Evolutionary conservation across 78 protist species (phyloP).

Genomic region (Dictyostelium capitatum): DNA sequence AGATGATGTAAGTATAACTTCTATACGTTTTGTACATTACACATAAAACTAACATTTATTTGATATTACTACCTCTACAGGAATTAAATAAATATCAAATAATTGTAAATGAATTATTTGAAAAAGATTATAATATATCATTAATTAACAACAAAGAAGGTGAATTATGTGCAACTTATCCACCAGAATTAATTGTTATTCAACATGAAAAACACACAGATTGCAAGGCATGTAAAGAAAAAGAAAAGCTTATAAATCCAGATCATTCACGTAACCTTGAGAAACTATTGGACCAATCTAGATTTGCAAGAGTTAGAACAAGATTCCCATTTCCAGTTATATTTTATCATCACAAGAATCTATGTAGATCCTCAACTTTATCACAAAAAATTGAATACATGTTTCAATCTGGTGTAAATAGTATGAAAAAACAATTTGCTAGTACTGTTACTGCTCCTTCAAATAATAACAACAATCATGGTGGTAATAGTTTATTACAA

Average conservation of each 20-base stretch:
- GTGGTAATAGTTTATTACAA: not conserved
- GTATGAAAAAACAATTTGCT: constrained; percentile 62
- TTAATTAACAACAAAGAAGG: constrained; percentile 67
- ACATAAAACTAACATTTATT: too few relatives aligned
- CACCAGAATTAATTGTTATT: constrained; percentile 67
- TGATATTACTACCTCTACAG: not conserved
- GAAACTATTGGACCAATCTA: constrained; percentile 44
- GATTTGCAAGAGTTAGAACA: constrained; percentile 74
- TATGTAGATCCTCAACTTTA: constrained; percentile 76
- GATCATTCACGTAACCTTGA: constrained; percentile 26
- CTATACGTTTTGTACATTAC: not conserved
- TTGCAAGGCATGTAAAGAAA: constrained; percentile 27
- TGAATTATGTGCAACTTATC: constrained; percentile 76
- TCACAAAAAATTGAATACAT: constrained; percentile 75
- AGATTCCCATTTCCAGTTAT: constrained; percentile 78
- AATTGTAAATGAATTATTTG: constrained; percentile 41
- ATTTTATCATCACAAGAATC: constrained; percentile 60
- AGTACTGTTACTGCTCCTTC: not conserved
- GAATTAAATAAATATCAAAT: constrained; percentile 60
- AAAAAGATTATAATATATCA: constrained; percentile 45
- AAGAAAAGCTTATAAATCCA: not conserved
- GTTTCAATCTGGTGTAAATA: constrained; percentile 81
- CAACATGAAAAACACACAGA: constrained; percentile 12
- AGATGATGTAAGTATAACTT: constrained; percentile 26
- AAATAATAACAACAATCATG: not conserved